Conservation (phyloP, 1,284 basidiomycete species). For the Mycosarcoma mackinlayi region DNA sequence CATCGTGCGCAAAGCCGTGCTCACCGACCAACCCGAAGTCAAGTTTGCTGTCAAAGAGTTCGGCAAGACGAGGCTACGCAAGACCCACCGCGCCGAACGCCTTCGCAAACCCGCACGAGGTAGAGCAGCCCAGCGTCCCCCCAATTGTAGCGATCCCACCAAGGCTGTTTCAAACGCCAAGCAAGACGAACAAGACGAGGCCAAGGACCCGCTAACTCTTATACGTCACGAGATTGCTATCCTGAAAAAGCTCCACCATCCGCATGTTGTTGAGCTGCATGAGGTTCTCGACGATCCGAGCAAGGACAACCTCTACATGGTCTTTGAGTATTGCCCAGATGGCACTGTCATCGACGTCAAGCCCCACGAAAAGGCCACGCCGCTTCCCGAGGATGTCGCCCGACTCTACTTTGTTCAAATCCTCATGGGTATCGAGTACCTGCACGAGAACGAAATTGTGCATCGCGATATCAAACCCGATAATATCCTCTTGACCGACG, state of each 20-base stretch:
- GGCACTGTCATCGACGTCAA: conserved; percentile 71
- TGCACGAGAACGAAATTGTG: conserved; percentile 73
- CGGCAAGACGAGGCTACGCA: conserved; percentile 62
- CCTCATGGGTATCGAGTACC: conserved; percentile 71
- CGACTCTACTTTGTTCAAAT: conserved; percentile 73
- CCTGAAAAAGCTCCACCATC: conserved; percentile 68
- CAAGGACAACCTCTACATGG: conserved; percentile 72
- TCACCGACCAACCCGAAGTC: conserved; percentile 44
- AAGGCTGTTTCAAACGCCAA: neutral
- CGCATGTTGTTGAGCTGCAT: conserved; percentile 71
- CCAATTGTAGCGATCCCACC: conserved; percentile 17
- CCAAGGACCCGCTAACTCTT: conserved; percentile 58
- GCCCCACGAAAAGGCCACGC: conserved; percentile 56
- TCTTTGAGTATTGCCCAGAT: conserved; percentile 68
- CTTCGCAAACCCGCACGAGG: conserved; percentile 26
- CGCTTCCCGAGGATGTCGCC: conserved; percentile 66
- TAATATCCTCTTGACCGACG: conserved; percentile 72
- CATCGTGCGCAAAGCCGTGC: conserved; percentile 55
- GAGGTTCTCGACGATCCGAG: conserved; percentile 73
- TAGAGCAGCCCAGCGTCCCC: neutral
- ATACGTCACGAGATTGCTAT: conserved; percentile 65
- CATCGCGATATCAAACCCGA: conserved; percentile 73
- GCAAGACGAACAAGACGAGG: conserved; percentile 15
- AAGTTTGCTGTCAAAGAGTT: conserved; percentile 64
- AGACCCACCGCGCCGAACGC: conserved; percentile 43